Percentiles rank a stretch among this genome's conserved stretches.
Conservation (phyloP, 306 rosid species). For the Heteromeles arbutifolia region DNA sequence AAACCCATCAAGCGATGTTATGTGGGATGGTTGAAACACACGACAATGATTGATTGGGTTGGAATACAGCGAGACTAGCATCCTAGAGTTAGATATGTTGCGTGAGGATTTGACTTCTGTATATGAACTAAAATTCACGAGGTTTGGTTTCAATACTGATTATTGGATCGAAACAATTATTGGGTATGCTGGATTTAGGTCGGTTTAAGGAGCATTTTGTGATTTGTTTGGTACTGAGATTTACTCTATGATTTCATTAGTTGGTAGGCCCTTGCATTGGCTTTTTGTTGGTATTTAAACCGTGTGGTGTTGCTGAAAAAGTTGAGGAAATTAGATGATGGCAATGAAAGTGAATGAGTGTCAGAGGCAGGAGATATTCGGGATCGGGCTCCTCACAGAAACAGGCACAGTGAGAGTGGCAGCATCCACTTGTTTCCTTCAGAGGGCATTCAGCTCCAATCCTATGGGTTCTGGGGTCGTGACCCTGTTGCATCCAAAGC, state of each 20-base stretch:
- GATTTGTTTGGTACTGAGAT: background rate
- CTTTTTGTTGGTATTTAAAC: background rate
- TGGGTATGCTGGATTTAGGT: background rate
- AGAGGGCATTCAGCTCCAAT: conserved; percentile 24
- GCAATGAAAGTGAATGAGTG: conserved; percentile 39
- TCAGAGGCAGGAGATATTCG: conserved; percentile 93
- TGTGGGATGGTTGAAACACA: too few species aligned
- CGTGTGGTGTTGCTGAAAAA: background rate
- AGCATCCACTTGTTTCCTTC: conserved; percentile 29
- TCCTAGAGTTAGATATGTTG: too few species aligned
- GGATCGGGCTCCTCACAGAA: conserved; percentile 59
- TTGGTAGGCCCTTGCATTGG: background rate
- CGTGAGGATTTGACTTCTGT: background rate
- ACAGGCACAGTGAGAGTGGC: conserved; percentile 37
- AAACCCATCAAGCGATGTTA: too few species aligned
- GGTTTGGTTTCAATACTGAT: background rate
- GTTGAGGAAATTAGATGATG: conserved; percentile 15
- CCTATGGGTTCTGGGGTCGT: conserved; percentile 7
- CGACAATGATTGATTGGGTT: too few species aligned
- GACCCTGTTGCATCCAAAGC: conserved; percentile 10
- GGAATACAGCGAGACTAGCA: too few species aligned
- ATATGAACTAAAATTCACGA: background rate
- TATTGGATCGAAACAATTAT: background rate
- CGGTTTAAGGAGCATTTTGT: background rate
- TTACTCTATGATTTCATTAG: background rate